Evolutionary conservation across 805 yeast species (phyloP).

Genomic region (Saccharomycopsis sp.): DNA sequence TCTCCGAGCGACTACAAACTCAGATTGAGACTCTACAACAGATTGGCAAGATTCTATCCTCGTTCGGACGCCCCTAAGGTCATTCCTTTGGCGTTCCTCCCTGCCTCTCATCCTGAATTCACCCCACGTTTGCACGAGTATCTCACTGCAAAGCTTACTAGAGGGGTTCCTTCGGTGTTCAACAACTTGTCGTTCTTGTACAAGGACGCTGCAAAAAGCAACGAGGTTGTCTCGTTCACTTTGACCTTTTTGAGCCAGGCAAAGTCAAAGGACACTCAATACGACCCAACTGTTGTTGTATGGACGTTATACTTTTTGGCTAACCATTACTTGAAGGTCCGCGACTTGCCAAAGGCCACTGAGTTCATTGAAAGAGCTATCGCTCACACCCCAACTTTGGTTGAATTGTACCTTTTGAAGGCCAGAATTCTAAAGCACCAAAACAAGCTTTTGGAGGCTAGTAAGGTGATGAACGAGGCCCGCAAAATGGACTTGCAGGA

Average conservation of each 20-base stretch:
- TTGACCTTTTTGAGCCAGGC: constrained; percentile 41
- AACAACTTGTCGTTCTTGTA: constrained; percentile 79
- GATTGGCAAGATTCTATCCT: constrained; percentile 66
- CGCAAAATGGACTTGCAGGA: constrained; percentile 80
- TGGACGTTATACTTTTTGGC: constrained; percentile 79
- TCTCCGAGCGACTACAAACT: constrained; percentile 37
- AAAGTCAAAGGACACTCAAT: constrained; percentile 22
- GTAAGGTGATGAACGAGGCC: constrained; percentile 60
- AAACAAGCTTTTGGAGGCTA: constrained; percentile 58
- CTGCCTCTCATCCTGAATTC: constrained; percentile 45
- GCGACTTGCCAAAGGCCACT: constrained; percentile 48
- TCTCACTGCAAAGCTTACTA: constrained; percentile 51
- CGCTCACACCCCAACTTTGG: constrained; percentile 72
- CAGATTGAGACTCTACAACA: constrained; percentile 56
- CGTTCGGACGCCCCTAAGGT: constrained; percentile 72
- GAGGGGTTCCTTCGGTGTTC: constrained; percentile 89
- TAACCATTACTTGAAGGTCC: constrained; percentile 61
- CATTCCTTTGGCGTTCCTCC: constrained; percentile 69
- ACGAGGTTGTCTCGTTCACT: constrained; percentile 41
- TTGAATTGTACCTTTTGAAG: constrained; percentile 73
- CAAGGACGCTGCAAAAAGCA: constrained; percentile 34
- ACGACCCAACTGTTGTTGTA: constrained; percentile 32
- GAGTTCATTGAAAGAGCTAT: constrained; percentile 56
- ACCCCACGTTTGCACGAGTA: constrained; percentile 44
- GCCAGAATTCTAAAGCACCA: constrained; percentile 74